Conservation (phyloP, 257 asterid genomes). For the Ehretia macrophylla region DNA sequence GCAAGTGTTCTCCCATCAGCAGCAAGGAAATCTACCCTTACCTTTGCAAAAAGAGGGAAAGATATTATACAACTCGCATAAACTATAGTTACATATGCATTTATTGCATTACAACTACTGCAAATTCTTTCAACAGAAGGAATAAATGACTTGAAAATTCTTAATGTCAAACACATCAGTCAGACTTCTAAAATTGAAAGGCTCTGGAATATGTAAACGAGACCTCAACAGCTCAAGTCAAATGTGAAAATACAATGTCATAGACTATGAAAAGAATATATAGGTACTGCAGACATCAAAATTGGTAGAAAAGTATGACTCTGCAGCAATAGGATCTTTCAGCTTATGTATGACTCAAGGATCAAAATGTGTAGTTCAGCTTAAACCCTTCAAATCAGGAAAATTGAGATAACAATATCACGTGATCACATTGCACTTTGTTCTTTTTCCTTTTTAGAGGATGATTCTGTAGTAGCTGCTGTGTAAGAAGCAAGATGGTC, state of each 20-base stretch:
- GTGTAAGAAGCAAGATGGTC: no score
- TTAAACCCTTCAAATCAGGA: not conserved
- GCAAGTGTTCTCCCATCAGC: conserved; percentile 51
- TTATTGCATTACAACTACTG: not conserved
- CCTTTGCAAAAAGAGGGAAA: conserved; percentile 31
- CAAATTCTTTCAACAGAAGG: not conserved
- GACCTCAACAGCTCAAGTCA: no score
- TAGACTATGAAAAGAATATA: no score
- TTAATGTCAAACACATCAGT: no score
- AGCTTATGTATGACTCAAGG: not conserved
- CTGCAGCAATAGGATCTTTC: not conserved
- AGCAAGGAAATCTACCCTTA: conserved; percentile 67
- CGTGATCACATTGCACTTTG: not conserved
- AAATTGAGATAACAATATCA: not conserved
- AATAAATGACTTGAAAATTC: no score
- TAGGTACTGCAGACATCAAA: no score
- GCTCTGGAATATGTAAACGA: no score
- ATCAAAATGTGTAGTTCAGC: not conserved
- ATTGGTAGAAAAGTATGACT: not conserved
- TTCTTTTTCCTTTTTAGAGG: not conserved
- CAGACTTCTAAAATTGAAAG: no score
- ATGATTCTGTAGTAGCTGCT: no score
- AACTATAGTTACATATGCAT: not conserved
- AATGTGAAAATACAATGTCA: no score
- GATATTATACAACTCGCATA: not conserved